phyloP scores from a whole-genome alignment of 2,329 filamentous ascomycete species.

The Aspergillus ustus region DNA sequence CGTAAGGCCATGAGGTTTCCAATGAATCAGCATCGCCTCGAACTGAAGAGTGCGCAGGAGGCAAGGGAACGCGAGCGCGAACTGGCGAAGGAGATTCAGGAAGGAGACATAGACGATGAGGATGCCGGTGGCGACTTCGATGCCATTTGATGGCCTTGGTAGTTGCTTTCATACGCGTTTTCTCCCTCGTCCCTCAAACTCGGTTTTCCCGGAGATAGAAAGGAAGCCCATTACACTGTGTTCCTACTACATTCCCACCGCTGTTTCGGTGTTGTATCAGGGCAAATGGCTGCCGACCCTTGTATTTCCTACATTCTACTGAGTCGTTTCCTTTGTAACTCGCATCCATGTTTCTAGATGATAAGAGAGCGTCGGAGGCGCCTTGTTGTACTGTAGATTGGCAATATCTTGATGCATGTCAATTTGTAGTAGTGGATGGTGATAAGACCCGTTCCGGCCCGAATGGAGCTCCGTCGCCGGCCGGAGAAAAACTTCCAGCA shows the following conservation, averaged over 20 bases:
- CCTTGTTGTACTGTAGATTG: neutral
- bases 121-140: constrained; percentile 96
- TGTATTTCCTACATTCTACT: constrained; percentile 32
- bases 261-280: constrained; percentile 33
- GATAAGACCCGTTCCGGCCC: constrained; percentile 28
- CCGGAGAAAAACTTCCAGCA: constrained; percentile 22
- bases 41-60: constrained; percentile 97
- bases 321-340: constrained; percentile 29
- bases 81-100: constrained; percentile 98
- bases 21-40: constrained; percentile 97
- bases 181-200: constrained; percentile 20
- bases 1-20: constrained; percentile 93
- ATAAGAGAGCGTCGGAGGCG: constrained; percentile 17
- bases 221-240: constrained; percentile 32
- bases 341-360: constrained; percentile 20
- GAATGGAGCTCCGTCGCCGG: constrained; percentile 21
- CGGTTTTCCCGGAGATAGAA: constrained; percentile 11
- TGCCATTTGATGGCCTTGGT: constrained; percentile 69
- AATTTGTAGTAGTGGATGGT: neutral
- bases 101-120: constrained; percentile 95
- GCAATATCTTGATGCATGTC: neutral
- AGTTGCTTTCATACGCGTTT: constrained; percentile 26
- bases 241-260: constrained; percentile 33
- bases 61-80: constrained; percentile 95
- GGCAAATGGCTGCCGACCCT: constrained; percentile 31